Base-by-base conservation (phyloP, 1,284 basidiomycete species). In the Microbotryum silenes-acaulis region DNA sequence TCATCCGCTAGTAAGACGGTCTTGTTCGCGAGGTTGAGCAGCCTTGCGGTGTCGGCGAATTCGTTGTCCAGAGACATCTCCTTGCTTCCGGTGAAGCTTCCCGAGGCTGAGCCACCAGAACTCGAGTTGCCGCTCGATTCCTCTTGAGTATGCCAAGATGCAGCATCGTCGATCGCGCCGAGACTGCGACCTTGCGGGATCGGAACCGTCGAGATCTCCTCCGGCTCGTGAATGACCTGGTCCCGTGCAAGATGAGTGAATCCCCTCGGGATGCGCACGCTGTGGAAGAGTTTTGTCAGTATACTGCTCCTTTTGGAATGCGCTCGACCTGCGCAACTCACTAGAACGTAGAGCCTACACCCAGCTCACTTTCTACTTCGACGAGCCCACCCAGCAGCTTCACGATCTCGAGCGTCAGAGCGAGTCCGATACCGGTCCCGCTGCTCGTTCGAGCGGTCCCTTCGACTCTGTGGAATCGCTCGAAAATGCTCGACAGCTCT, bases 301-400 rank as follows among this genome's bases (percentile, higher is more conserved):
- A 42, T 42, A 63, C 51, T 48, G 29, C 6, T 29, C 18, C 12
- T 21, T 9, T 14, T 21, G 10, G 12, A 37, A 20, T 10, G 31
- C 31, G 8, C n/a, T 20, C 8, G 55, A 45, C 1, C 54, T 48
- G 2, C 42, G 8, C 23, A 16, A 27, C 56, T 5, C 45, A 59
- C 49, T 49, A 61, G 60, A 71, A 72, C 3, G 64, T 69, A 4
- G 61, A 64, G 10, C 71, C 71, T 6, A 57, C 45, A 12, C 60
- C 67, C 6, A 63, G 50, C 31, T 67, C 61, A 31, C 49, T 60
- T 37, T 76, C 73, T 23, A 79, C 74, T 16, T 74, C 73, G 51
- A 79, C 67, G 1, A 68, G 70, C 6, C 78, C 78, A 8, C 76
- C 75, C 60, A 79, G 76, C 3, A 78, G 69, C 57, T 77, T 76